A percentile compares a stretch with the other conserved stretches of the same genome.
Evolutionary conservation across 768 basidiomycete species (phyloP).

Genomic region (Leccinum subtestaceum): DNA sequence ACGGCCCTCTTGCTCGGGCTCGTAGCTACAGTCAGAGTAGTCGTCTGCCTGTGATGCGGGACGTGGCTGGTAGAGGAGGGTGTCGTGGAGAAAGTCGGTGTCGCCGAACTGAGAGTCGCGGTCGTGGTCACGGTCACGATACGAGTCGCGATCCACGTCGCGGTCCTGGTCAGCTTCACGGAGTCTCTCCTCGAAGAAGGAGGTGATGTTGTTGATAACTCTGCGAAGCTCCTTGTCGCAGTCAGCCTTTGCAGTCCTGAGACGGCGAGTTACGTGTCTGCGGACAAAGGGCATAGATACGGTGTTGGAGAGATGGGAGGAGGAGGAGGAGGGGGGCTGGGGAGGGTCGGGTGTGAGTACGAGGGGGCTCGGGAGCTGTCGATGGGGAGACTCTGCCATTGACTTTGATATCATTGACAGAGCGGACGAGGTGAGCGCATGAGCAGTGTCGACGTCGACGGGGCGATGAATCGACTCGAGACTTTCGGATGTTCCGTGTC

Average conservation of each 20-base stretch:
- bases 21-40: slow-evolving; percentile 81
- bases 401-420: slow-evolving; percentile 8
- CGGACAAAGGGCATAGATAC: slow-evolving; percentile 92
- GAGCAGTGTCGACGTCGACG: not conserved
- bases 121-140: slow-evolving; percentile 47
- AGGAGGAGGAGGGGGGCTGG: slow-evolving; percentile 16
- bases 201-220: slow-evolving; percentile 90
- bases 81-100: slow-evolving; percentile 55
- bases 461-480: not conserved
- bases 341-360: slow-evolving; percentile 66
- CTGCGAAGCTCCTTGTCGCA: slow-evolving; percentile 96
- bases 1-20: slow-evolving; percentile 60
- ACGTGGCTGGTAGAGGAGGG: slow-evolving; percentile 56
- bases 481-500: slow-evolving; percentile 1
- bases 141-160: slow-evolving; percentile 61
- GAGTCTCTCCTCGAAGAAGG: slow-evolving; percentile 90
- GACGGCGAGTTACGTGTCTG: slow-evolving; percentile 88
- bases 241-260: slow-evolving; percentile 90
- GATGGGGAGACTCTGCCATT: slow-evolving; percentile 42
- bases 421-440: slow-evolving; percentile 11
- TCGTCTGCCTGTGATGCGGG: slow-evolving; percentile 63
- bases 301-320: slow-evolving; percentile 52
- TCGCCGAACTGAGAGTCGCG: slow-evolving; percentile 59
- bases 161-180: slow-evolving; percentile 67
- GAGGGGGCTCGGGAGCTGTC: slow-evolving; percentile 70